Percentiles rank a stretch among this genome's conserved stretches.
phyloP scores from a whole-genome alignment of 345 rosid species.

The Acer campestre region DNA sequence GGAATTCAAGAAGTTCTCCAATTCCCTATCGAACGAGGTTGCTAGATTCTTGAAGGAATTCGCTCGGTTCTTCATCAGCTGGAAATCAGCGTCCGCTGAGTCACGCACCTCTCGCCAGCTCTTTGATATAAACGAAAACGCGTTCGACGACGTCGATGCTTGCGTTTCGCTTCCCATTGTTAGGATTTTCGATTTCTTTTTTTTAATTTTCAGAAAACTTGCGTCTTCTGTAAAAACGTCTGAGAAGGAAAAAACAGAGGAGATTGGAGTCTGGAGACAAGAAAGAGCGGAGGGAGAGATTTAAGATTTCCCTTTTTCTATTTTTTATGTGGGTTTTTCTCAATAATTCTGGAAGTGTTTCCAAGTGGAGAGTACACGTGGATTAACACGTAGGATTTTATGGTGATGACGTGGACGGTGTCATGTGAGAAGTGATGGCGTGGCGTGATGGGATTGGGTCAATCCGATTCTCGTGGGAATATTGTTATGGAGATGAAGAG shows the following conservation, averaged over 20 bases:
- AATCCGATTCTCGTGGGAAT: constrained; percentile 18
- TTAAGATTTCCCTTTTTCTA: too few species aligned
- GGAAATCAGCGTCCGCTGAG: constrained; percentile 94
- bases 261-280: background rate
- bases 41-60: constrained; percentile 87
- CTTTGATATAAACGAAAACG: constrained; percentile 77
- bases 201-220: background rate
- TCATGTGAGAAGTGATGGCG: constrained; percentile 12
- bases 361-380: constrained; percentile 41
- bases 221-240: constrained; percentile 21
- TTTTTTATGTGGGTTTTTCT: background rate
- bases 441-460: constrained; percentile 25
- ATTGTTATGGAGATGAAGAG: constrained; percentile 3
- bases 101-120: constrained; percentile 93
- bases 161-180: constrained; percentile 47
- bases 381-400: constrained; percentile 48
- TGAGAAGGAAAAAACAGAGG: constrained; percentile 1
- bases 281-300: background rate
- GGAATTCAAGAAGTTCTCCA: constrained; percentile 79
- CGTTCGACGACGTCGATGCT: constrained; percentile 47
- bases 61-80: constrained; percentile 79
- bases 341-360: constrained; percentile 32
- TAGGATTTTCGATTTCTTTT: constrained; percentile 20
- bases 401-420: constrained; percentile 27
- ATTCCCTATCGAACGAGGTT: constrained; percentile 76